Conservation (phyloP, 2,329 filamentous ascomycete genomes). For the Sporothrix protearum region DNA sequence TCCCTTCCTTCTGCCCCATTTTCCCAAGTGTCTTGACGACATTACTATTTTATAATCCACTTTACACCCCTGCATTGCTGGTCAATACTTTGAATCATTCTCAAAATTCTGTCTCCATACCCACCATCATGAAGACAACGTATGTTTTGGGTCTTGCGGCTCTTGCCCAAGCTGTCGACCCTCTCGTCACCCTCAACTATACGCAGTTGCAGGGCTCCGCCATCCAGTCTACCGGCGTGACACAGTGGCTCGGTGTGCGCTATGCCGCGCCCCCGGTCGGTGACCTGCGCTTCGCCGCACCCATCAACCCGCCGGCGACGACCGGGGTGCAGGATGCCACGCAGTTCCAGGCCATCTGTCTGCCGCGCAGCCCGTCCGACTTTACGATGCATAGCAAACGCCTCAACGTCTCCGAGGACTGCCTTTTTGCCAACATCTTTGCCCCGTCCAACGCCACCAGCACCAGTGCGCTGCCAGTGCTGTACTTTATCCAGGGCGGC, state of each 20-base stretch:
- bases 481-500: slow-evolving; percentile 46
- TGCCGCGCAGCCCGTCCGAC: slow-evolving; percentile 31
- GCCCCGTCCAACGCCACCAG: slow-evolving; percentile 53
- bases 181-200: slow-evolving; percentile 61
- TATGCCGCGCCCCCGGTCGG: slow-evolving; percentile 69
- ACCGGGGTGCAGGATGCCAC: slow-evolving; percentile 50
- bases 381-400: slow-evolving; percentile 30
- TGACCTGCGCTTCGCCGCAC: slow-evolving; percentile 62
- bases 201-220: slow-evolving; percentile 59
- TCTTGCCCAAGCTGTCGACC: slow-evolving; percentile 27
- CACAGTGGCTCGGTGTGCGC: slow-evolving; percentile 70
- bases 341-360: slow-evolving; percentile 33
- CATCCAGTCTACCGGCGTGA: slow-evolving; percentile 53
- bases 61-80: background rate
- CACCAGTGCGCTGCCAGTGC: slow-evolving; percentile 41
- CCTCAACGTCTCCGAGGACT: slow-evolving; percentile 56
- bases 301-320: slow-evolving; percentile 55
- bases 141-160: slow-evolving; percentile 12
- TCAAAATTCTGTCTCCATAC: background rate
- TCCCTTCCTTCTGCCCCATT: background rate
- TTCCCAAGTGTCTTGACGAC: slow-evolving; percentile 7
- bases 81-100: background rate
- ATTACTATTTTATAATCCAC: background rate
- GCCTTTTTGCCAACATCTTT: slow-evolving; percentile 64
- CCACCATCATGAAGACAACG: slow-evolving; percentile 7